Evolutionary conservation across 345 rosid genomes (phyloP).

Genomic region (Eucalyptus shirleyi): DNA sequence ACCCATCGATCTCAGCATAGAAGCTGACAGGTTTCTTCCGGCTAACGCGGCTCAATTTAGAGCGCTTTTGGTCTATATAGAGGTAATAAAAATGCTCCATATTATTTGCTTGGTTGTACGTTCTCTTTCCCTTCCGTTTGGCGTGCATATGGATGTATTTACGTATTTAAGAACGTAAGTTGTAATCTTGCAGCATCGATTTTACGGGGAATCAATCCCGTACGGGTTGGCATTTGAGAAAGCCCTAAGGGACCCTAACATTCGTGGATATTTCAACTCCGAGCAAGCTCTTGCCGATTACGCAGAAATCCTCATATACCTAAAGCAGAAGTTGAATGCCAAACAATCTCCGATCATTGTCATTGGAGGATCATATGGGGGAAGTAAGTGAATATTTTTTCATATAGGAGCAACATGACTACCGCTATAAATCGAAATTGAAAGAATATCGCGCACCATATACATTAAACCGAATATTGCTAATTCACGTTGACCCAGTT

Average conservation of each 20-base stretch:
- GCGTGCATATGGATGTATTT: too few species aligned
- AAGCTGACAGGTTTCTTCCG: conserved; percentile 3
- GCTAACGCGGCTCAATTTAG: conserved; percentile 19
- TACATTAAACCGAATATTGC: background rate
- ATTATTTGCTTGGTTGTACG: background rate
- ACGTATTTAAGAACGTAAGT: too few species aligned
- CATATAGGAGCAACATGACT: background rate
- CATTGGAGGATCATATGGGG: conserved; percentile 69
- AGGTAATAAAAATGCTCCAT: background rate
- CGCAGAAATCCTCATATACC: conserved; percentile 30
- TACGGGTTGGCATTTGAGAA: background rate
- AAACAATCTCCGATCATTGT: conserved; percentile 51
- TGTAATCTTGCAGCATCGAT: too few species aligned
- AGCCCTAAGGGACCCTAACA: conserved; percentile 34
- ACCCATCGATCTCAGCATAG: conserved; percentile 7
- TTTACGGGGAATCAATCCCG: too few species aligned
- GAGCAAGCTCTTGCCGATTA: conserved; percentile 57
- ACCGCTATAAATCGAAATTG: background rate
- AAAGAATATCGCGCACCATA: background rate
- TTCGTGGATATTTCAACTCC: conserved; percentile 34
- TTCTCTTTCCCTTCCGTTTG: background rate
- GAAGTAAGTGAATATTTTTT: conserved; percentile 20
- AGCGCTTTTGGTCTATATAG: background rate
- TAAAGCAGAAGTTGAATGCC: conserved; percentile 44
- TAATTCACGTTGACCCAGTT: background rate